Evolutionary conservation across 2,329 filamentous ascomycete genomes (phyloP).

Genomic region (Sporothrix curviconia): DNA sequence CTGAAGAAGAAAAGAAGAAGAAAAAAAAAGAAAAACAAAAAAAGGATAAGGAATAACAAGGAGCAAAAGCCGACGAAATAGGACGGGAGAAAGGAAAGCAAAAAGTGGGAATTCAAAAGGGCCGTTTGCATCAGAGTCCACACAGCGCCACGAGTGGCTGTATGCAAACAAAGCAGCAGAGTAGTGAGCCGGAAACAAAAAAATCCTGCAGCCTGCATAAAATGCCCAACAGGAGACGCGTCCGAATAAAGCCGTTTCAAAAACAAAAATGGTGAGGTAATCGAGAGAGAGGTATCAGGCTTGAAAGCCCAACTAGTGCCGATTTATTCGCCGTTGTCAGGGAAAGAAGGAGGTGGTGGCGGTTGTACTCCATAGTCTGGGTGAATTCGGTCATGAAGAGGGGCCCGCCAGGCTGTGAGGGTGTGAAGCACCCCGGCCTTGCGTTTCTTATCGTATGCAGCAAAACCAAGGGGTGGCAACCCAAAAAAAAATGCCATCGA

Average conservation of each 20-base stretch:
- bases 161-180: no score
- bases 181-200: no score
- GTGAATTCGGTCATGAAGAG: background rate
- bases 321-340: no score
- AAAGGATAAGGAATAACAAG: background rate
- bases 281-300: no score
- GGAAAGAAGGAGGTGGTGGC: background rate
- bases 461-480: no score
- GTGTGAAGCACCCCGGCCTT: background rate
- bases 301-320: no score
- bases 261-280: no score
- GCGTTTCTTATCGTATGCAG: no score
- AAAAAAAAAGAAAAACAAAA: background rate
- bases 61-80: background rate
- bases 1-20: background rate
- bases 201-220: no score
- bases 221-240: no score
- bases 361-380: background rate
- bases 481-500: background rate
- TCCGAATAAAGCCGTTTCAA: background rate
- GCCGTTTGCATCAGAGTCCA: background rate
- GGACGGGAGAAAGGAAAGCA: background rate
- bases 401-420: background rate
- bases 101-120: slow-evolving; percentile 10
- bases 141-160: no score